phyloP scores from a whole-genome alignment of 2,329 filamentous ascomycete genomes.

The Sporothrix variecibatus region DNA sequence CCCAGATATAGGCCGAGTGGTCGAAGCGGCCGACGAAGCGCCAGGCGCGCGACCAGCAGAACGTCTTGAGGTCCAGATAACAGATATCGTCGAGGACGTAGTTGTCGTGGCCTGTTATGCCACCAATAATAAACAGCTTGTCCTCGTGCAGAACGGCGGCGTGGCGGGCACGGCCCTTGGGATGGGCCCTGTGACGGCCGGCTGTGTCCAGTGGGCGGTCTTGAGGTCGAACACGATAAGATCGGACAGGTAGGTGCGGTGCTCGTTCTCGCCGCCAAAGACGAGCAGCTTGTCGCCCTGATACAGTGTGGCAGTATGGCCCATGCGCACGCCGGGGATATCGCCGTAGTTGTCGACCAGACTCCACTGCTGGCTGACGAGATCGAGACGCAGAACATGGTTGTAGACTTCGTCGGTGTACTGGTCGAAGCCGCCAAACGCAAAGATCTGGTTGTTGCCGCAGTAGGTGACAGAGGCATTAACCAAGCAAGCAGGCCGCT shows the following conservation, averaged over 20 bases:
- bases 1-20: constrained; percentile 90
- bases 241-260: constrained; percentile 91
- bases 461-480: constrained; percentile 99
- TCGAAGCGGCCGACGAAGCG: constrained; percentile 93
- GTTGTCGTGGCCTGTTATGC: constrained; percentile 91
- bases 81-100: constrained; percentile 94
- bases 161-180: constrained; percentile 88
- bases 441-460: constrained; percentile 95
- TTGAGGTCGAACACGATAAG: constrained; percentile 95
- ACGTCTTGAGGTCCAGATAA: constrained; percentile 95
- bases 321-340: constrained; percentile 96
- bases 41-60: constrained; percentile 96
- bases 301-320: constrained; percentile 92
- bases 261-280: constrained; percentile 97
- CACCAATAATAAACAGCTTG: constrained; percentile 92
- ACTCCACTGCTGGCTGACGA: constrained; percentile 87
- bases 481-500: constrained; percentile 88
- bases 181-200: constrained; percentile 81
- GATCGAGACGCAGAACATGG: constrained; percentile 86
- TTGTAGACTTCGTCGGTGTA: constrained; percentile 99
- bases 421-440: constrained; percentile 97
- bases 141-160: constrained; percentile 94
- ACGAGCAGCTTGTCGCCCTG: constrained; percentile 93
- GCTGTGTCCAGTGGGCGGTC: constrained; percentile 93
- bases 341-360: constrained; percentile 98